phyloP scores from a whole-genome alignment of 139 green algal species.

The Chlamydomonas schloesseri region DNA sequence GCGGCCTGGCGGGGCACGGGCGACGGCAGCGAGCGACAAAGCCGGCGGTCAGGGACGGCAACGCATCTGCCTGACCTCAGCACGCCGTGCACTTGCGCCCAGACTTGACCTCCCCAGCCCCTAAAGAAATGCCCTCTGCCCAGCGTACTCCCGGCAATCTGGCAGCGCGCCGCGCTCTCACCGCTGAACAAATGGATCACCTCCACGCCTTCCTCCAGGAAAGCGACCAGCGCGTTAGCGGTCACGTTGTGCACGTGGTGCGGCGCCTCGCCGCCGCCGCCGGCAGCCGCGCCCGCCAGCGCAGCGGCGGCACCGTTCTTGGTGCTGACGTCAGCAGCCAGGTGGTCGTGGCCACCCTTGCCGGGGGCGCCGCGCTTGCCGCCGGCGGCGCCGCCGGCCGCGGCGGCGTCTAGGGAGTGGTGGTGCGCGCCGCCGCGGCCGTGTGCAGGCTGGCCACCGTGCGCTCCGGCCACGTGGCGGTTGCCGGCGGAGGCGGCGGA shows the following conservation, averaged over 20 bases:
- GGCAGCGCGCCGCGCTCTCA: too few species aligned
- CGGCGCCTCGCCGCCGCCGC: neutral
- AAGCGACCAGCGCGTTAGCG: slow-evolving; percentile 93
- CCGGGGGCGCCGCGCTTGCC: neutral
- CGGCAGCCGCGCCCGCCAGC: too few species aligned
- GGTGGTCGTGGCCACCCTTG: neutral
- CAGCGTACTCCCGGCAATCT: too few species aligned
- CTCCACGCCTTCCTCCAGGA: slow-evolving; percentile 93
- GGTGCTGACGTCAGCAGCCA: too few species aligned
- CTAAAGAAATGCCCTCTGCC: neutral
- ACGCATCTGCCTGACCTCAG: too few species aligned
- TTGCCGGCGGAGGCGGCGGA: neutral
- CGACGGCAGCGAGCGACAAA: neutral
- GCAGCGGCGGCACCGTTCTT: too few species aligned
- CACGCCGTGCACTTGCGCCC: too few species aligned
- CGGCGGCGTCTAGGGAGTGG: neutral
- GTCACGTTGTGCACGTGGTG: slow-evolving; percentile 54
- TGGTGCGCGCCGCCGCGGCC: neutral
- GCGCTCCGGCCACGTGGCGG: neutral
- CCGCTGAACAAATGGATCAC: slow-evolving; percentile 92
- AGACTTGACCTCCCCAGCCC: too few species aligned
- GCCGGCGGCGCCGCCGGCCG: neutral
- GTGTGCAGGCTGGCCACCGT: neutral
- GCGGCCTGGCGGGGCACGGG: slow-evolving; percentile 50
- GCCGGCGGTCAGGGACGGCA: too few species aligned